Conservation (phyloP, 306 rosid genomes). For the Dicorynia guianensis region DNA sequence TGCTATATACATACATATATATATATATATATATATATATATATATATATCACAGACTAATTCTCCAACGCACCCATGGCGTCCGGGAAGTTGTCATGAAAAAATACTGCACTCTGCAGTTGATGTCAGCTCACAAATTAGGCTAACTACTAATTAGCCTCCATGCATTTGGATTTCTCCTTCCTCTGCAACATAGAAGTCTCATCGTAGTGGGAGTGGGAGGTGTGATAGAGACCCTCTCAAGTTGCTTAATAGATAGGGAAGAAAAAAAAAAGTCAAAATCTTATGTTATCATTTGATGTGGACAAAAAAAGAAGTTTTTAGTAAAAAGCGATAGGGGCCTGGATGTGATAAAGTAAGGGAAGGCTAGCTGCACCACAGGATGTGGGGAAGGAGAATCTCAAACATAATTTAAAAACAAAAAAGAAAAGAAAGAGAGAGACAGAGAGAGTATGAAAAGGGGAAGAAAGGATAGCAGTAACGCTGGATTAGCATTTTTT, state of each 20-base stretch:
- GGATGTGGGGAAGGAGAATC: slow-evolving; percentile 51
- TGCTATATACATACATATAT: no score
- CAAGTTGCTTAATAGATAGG: not conserved
- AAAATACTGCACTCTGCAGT: no score
- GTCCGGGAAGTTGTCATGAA: no score
- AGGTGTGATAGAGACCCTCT: not conserved
- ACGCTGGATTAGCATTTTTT: slow-evolving; percentile 61
- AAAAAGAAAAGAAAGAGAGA: not conserved
- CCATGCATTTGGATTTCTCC: no score
- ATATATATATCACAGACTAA: no score
- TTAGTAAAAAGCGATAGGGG: slow-evolving; percentile 48
- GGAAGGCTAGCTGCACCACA: slow-evolving; percentile 69
- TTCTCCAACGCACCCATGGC: no score
- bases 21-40: no score
- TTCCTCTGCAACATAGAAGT: no score
- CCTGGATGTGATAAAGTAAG: slow-evolving; percentile 73
- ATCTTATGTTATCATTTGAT: not conserved
- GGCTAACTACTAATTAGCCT: no score
- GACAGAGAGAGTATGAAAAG: not conserved
- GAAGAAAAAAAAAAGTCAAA: no score
- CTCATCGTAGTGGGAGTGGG: not conserved
- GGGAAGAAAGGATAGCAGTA: slow-evolving; percentile 46
- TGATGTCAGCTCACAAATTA: no score
- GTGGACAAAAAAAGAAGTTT: slow-evolving; percentile 23
- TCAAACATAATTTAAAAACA: not conserved